These are phyloP conservation scores for Coix lacrymajobi DNA, from an alignment of 176 grass and related monocot genomes.

Conservation along the genomic window DNA sequence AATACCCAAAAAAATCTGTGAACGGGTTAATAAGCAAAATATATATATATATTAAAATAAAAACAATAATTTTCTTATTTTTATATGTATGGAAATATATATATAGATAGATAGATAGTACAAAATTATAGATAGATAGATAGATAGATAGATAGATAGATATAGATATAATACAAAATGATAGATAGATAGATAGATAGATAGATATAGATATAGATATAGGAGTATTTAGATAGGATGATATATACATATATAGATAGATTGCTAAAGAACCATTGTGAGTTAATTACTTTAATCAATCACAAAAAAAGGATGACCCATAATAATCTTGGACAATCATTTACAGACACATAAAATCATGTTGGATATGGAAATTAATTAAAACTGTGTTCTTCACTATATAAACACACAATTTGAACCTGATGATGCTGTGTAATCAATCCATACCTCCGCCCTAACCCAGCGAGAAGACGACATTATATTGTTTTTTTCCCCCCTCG, in stretches of 20 bases:
- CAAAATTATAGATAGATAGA: not conserved
- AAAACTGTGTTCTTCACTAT: not conserved
- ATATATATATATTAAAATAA: no score
- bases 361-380: not conserved
- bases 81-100: not conserved
- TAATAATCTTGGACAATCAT: not conserved
- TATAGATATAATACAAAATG: no score
- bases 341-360: not conserved
- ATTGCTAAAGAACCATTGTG: no score
- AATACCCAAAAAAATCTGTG: no score
- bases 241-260: no score
- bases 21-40: no score
- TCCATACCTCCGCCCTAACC: conserved; percentile 15
- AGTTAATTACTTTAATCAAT: no score
- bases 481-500: not conserved
- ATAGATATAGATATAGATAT: not conserved
- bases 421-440: not conserved
- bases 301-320: not conserved
- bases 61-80: no score
- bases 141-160: no score
- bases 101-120: not conserved
- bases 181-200: no score
- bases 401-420: not conserved
- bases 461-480: conserved; percentile 16
- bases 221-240: not conserved